Base-by-base conservation (phyloP, 805 yeast genomes). In the Debaryomyces prosopidis region DNA sequence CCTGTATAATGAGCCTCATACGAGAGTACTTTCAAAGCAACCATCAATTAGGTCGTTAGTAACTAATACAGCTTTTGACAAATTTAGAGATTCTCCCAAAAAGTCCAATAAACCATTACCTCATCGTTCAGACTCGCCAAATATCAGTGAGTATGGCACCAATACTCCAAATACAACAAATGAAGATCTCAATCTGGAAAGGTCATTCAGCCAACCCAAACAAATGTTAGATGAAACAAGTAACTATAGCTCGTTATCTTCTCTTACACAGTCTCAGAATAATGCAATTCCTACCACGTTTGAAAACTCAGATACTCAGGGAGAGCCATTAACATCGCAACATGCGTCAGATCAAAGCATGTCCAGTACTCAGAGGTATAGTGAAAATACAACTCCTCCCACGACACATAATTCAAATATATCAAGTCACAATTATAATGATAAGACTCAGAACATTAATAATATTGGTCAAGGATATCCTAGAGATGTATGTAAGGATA, bases 21-120 rank as follows among this genome's bases (percentile, higher is more conserved):
- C 40, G 18, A 47, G 44, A 11, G 11, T 39, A 14, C 37, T 44
- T 12, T 40, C 51, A 5, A 60, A 55, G 38, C 52, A 57, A 39
- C 48, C 57, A 12, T 49, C 62, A 7, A 43, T 46, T 19, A 59
- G 59, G 39, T 61, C 68, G 10, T 57, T 69, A 43, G 63, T 61
- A 1, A 62, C 63, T 36, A 69, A 69, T 42, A 69, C 73, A 2
- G 73, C 69, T 1, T 69, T 65, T 54, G 66, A 56, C 48, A 65
- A 63, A 31, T 66, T 69, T 35, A 59, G 69, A 45, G 39, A 39
- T 16, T 3, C 38, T 8, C 36, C 33, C 12, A 30, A 2, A 14
- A 23, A 23, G 9, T 23, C 26, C 10, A 30, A 11, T 30, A 30
- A 30, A 14, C 8, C 16, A n/a, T 30, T 30, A 14, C 33, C 33